A percentile compares a stretch with the other conserved stretches of the same genome.
phyloP scores from a whole-genome alignment of 2,329 filamentous ascomycete species.

The Thielaviopsis punctulata region DNA sequence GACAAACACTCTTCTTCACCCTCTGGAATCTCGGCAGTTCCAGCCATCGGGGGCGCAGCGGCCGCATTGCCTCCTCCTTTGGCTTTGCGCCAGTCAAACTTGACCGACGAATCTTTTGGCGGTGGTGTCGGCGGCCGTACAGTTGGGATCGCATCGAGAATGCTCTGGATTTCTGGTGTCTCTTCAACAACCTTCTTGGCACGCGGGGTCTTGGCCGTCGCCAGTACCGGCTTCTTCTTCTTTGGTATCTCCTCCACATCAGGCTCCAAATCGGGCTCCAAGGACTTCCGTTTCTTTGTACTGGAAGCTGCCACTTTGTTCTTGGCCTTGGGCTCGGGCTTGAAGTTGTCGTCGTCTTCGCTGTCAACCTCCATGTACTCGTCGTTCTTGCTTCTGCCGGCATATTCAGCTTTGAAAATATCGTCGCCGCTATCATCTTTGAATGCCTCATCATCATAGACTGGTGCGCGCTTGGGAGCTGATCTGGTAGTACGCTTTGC shows the following conservation, averaged over 20 bases:
- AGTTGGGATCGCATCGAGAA: slow-evolving; percentile 73
- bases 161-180: slow-evolving; percentile 54
- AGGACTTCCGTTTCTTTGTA: slow-evolving; percentile 41
- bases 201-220: slow-evolving; percentile 38
- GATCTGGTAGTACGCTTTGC: slow-evolving; percentile 3
- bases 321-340: slow-evolving; percentile 26
- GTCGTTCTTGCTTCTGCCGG: slow-evolving; percentile 51
- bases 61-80: slow-evolving; percentile 42
- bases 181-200: slow-evolving; percentile 53
- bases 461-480: not conserved
- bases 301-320: slow-evolving; percentile 18
- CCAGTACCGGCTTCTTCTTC: slow-evolving; percentile 42
- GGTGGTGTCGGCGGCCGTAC: slow-evolving; percentile 74
- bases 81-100: slow-evolving; percentile 63
- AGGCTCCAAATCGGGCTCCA: slow-evolving; percentile 34
- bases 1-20: slow-evolving; percentile 80
- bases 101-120: slow-evolving; percentile 47
- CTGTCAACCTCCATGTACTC: slow-evolving; percentile 59
- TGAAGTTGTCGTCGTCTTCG: slow-evolving; percentile 41
- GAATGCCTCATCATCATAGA: slow-evolving; percentile 37
- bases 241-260: slow-evolving; percentile 43
- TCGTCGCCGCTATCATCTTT: slow-evolving; percentile 61
- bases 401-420: slow-evolving; percentile 60
- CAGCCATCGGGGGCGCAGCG: slow-evolving; percentile 41
- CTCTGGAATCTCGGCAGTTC: slow-evolving; percentile 54